phyloP scores from a whole-genome alignment of 2,329 filamentous ascomycete genomes.

The Camillea tinctor region DNA sequence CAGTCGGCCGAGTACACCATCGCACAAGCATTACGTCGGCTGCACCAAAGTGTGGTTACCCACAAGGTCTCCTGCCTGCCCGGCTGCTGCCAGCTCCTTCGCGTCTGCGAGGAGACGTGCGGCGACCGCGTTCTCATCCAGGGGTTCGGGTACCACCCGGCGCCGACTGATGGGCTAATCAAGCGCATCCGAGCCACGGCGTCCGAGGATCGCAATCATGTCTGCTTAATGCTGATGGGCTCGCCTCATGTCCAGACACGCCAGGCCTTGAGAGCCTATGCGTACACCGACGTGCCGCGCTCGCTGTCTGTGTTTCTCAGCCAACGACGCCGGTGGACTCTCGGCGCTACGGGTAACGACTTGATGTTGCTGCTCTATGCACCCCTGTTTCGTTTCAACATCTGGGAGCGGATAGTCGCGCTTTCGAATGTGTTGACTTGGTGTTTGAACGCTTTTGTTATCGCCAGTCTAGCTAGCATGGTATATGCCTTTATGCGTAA shows the following conservation, averaged over 20 bases:
- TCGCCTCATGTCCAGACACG: slow-evolving; percentile 44
- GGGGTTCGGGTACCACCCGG: slow-evolving; percentile 48
- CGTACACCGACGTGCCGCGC: slow-evolving; percentile 47
- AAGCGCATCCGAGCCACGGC: slow-evolving; percentile 49
- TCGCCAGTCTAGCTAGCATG: slow-evolving; percentile 28
- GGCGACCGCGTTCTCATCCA: slow-evolving; percentile 45
- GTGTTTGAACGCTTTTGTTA: slow-evolving; percentile 45
- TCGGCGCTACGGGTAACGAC: slow-evolving; percentile 49
- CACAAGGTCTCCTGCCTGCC: slow-evolving; percentile 50
- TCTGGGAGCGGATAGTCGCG: slow-evolving; percentile 45
- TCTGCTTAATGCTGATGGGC: slow-evolving; percentile 46
- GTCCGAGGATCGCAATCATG: slow-evolving; percentile 50
- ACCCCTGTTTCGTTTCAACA: slow-evolving; percentile 42
- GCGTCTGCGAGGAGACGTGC: slow-evolving; percentile 48
- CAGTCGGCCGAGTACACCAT: slow-evolving; percentile 49
- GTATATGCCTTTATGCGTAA: slow-evolving; percentile 20
- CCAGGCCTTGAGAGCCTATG: slow-evolving; percentile 46
- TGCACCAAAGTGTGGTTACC: slow-evolving; percentile 49
- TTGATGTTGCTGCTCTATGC: slow-evolving; percentile 45
- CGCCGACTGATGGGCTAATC: slow-evolving; percentile 48
- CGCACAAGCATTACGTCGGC: slow-evolving; percentile 45
- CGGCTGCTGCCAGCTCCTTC: slow-evolving; percentile 50
- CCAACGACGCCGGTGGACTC: slow-evolving; percentile 48
- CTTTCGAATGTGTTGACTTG: slow-evolving; percentile 46
- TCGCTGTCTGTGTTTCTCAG: slow-evolving; percentile 47